phyloP scores from a whole-genome alignment of 192 early-diverging fungal species.

The Coemansia sp. region DNA sequence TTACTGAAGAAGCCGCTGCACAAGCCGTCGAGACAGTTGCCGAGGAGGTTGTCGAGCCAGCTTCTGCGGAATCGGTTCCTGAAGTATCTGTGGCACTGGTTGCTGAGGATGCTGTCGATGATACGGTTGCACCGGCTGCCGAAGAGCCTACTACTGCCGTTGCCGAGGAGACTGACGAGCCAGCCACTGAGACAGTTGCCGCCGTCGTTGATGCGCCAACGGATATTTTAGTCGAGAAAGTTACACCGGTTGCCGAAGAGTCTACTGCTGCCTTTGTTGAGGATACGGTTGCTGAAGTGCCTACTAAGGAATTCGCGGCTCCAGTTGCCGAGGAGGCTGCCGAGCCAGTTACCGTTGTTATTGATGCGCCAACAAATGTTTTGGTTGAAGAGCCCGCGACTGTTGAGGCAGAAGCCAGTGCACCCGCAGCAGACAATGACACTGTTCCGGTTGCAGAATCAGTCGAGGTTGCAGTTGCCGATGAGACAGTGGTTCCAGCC shows the following conservation, averaged over 20 bases:
- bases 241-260: neutral
- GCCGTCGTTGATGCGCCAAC: neutral
- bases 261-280: neutral
- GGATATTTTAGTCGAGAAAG: neutral
- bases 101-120: neutral
- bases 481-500: neutral
- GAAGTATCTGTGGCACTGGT: neutral
- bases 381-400: neutral
- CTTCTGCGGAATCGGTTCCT: neutral
- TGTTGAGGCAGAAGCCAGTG: neutral
- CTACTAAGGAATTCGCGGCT: neutral
- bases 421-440: neutral
- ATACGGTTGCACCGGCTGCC: neutral
- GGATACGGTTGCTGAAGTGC: slow-evolving; percentile 3
- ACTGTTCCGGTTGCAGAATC: neutral
- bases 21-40: neutral
- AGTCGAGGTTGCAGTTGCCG: neutral
- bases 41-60: neutral
- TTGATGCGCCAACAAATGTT: neutral
- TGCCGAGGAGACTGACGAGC: too few species aligned
- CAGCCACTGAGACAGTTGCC: neutral
- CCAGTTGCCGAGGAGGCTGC: neutral
- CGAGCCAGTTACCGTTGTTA: neutral
- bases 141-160: neutral
- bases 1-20: slow-evolving; percentile 3